phyloP scores from a whole-genome alignment of 495 filamentous ascomycete genomes.

The Tuber borchii region DNA sequence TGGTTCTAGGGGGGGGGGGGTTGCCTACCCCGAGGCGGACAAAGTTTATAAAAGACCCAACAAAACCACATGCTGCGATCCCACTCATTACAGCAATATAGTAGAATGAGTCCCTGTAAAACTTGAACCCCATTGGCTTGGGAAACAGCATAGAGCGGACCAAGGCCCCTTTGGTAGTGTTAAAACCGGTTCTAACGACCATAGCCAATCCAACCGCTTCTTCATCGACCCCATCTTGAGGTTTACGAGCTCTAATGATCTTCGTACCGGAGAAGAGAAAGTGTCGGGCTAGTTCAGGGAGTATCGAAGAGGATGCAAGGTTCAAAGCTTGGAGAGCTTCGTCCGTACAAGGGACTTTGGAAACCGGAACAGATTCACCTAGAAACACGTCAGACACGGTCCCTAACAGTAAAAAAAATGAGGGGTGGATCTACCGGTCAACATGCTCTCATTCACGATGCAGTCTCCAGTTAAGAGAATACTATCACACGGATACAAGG shows the following conservation, averaged over 20 bases:
- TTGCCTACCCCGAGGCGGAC: conserved; percentile 61
- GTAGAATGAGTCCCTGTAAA: conserved; percentile 94
- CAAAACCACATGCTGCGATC: conserved; percentile 82
- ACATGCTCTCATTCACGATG: conserved; percentile 99
- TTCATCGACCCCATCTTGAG: conserved; percentile 75
- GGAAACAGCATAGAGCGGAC: conserved; percentile 99
- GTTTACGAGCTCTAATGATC: conserved; percentile 80
- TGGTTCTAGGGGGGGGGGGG: background rate
- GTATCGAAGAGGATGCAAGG: conserved; percentile 67
- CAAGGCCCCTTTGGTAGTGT: conserved; percentile 91
- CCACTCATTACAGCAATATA: conserved; percentile 96
- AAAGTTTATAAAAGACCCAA: conserved; percentile 89
- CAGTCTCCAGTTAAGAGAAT: conserved; percentile 88
- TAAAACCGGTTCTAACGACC: conserved; percentile 88
- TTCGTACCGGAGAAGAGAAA: conserved; percentile 94
- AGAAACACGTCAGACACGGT: conserved; percentile 31
- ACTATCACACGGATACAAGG: conserved; percentile 91
- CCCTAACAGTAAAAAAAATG: background rate
- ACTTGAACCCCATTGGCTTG: conserved; percentile 95
- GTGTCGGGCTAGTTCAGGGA: conserved; percentile 72
- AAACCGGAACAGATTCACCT: conserved; percentile 96
- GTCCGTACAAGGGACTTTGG: conserved; percentile 80
- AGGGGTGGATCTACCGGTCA: conserved; percentile 58
- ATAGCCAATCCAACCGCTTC: conserved; percentile 89
- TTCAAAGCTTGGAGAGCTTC: conserved; percentile 68